Conservation (phyloP, 768 basidiomycete genomes). For the Suillus hirtellus region DNA sequence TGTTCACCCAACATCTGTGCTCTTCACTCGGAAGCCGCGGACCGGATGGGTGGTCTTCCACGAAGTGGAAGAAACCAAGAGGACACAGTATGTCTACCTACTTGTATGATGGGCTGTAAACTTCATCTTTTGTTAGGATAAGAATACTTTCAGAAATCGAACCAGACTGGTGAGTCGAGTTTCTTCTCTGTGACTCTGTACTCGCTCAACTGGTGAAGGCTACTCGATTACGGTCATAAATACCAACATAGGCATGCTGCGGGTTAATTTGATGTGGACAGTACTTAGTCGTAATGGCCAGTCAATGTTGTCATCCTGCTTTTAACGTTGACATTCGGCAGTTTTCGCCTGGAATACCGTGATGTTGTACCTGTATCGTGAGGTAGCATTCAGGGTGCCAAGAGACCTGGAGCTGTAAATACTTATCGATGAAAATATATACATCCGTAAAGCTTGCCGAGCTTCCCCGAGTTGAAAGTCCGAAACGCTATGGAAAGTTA, state of each 20-base stretch:
- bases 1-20: conserved; percentile 91
- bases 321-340: not conserved
- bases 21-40: conserved; percentile 89
- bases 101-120: not conserved
- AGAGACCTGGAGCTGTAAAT: not conserved
- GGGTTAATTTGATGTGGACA: not conserved
- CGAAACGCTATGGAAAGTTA: not conserved
- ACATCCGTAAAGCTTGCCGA: not conserved
- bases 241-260: conserved; percentile 35
- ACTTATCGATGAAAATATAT: not conserved
- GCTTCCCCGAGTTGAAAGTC: not conserved
- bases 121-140: conserved; percentile 55
- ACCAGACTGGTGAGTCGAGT: conserved; percentile 74
- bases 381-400: not conserved
- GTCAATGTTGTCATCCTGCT: not conserved
- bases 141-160: conserved; percentile 92
- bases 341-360: not conserved
- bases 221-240: conserved; percentile 52
- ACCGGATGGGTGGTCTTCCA: conserved; percentile 95
- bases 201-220: conserved; percentile 32
- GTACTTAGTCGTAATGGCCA: not conserved
- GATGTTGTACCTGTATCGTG: not conserved
- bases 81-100: conserved; percentile 66
- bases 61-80: conserved; percentile 96
- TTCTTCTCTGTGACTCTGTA: not conserved